phyloP scores from a whole-genome alignment of 768 basidiomycete species.

The Gymnopilus dilepis region DNA sequence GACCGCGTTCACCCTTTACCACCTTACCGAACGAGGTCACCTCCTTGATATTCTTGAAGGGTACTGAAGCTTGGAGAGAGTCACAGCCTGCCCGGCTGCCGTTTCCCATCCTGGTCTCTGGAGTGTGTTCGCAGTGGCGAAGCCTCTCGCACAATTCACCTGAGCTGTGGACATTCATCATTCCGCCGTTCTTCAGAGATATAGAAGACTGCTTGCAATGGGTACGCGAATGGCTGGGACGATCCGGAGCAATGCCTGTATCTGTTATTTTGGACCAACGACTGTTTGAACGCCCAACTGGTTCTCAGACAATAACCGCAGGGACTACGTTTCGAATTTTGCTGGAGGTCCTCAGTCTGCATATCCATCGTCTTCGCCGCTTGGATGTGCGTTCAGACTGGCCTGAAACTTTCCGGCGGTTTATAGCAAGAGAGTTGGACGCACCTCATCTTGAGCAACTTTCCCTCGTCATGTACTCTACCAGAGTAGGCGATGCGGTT shows the following conservation, averaged over 20 bases:
- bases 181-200: neutral
- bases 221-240: conserved; percentile 22
- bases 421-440: neutral
- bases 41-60: conserved; percentile 18
- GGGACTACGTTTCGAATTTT: neutral
- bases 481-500: neutral
- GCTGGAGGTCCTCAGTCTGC: conserved; percentile 3
- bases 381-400: conserved; percentile 14
- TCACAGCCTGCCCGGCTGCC: neutral
- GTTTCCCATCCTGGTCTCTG: conserved; percentile 6
- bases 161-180: conserved; percentile 12
- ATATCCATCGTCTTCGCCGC: conserved; percentile 17
- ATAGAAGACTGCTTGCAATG: conserved; percentile 10
- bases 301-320: too few relatives aligned
- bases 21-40: conserved; percentile 18
- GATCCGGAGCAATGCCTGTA: conserved; percentile 20
- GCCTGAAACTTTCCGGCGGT: conserved; percentile 1
- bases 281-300: neutral
- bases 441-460: conserved; percentile 21
- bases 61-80: conserved; percentile 14
- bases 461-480: conserved; percentile 21
- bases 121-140: conserved; percentile 7
- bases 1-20: neutral
- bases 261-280: conserved; percentile 23
- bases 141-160: conserved; percentile 4